Percentiles rank a stretch among this genome's conserved stretches.
These are phyloP conservation scores for Sphaerulina vaccinii DNA, from an alignment of 2,329 filamentous ascomycete genomes.

Conservation along the genomic window DNA sequence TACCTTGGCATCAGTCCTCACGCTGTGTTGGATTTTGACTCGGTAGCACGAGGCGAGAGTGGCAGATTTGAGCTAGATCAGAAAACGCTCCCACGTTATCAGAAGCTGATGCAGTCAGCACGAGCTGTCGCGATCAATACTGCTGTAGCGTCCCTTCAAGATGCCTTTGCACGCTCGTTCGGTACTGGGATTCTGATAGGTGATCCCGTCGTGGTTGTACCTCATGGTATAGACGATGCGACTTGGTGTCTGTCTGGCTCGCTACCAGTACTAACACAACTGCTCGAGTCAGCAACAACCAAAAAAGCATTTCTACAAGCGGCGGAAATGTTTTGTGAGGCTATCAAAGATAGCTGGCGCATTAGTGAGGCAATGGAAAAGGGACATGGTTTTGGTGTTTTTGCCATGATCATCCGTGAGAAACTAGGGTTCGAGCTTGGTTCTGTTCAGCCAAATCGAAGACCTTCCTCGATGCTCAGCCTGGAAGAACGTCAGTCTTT, in stretches of 20 bases:
- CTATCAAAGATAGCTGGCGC: conserved; percentile 87
- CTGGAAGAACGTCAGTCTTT: conserved; percentile 53
- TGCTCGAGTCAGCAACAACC: conserved; percentile 74
- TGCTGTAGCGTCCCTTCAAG: conserved; percentile 81
- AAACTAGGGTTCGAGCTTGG: conserved; percentile 63
- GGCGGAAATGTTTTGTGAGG: conserved; percentile 79
- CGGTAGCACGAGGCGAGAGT: conserved; percentile 8
- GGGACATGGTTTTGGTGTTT: conserved; percentile 87
- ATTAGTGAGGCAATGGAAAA: conserved; percentile 98
- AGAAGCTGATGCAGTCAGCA: conserved; percentile 68
- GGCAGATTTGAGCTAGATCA: conserved; percentile 51
- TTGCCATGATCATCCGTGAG: conserved; percentile 78
- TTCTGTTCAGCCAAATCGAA: conserved; percentile 28
- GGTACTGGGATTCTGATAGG: conserved; percentile 82
- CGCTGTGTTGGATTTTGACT: conserved; percentile 74
- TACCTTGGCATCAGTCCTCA: conserved; percentile 80
- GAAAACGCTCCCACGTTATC: conserved; percentile 44
- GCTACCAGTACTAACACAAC: conserved; percentile 76
- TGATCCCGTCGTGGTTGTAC: conserved; percentile 74
- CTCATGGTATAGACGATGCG: conserved; percentile 84
- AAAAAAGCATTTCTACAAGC: conserved; percentile 71
- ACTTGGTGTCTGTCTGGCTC: conserved; percentile 93
- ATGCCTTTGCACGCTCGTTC: conserved; percentile 76
- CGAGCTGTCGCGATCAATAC: conserved; percentile 84
- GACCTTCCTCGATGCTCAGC: conserved; percentile 25